These are phyloP conservation scores for Penicillium steckii DNA, from an alignment of 495 filamentous ascomycete species.

Conservation along the genomic window DNA sequence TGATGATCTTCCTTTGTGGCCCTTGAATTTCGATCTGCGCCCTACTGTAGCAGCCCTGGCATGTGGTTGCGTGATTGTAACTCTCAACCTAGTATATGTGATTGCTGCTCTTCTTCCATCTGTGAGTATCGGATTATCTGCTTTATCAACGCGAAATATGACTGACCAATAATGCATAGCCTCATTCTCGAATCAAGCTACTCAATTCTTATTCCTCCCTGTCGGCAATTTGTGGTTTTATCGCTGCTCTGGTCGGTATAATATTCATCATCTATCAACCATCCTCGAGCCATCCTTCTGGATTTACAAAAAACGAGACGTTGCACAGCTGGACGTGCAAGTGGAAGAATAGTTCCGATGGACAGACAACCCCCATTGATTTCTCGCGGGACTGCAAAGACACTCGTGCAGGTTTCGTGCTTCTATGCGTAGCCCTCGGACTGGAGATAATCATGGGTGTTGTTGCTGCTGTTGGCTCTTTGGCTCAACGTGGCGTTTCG, in stretches of 20 bases:
- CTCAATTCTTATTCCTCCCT: conserved; percentile 40
- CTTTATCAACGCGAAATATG: not conserved
- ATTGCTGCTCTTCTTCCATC: conserved; percentile 42
- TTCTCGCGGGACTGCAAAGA: conserved; percentile 46
- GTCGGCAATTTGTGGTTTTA: conserved; percentile 35
- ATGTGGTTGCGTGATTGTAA: conserved; percentile 42
- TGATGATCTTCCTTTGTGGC: conserved; percentile 49
- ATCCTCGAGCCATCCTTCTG: conserved; percentile 34
- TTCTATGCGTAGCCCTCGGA: conserved; percentile 42
- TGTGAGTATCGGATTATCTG: conserved; percentile 25
- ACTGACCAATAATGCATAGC: conserved; percentile 21
- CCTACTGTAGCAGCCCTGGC: conserved; percentile 43
- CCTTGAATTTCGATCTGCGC: conserved; percentile 46
- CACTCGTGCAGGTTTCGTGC: conserved; percentile 37
- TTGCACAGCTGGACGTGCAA: conserved; percentile 55
- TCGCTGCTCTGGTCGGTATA: conserved; percentile 39
- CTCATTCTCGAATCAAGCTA: conserved; percentile 33
- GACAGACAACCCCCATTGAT: conserved; percentile 24
- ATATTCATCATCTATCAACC: conserved; percentile 45
- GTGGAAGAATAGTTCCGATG: conserved; percentile 27
- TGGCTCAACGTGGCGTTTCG: conserved; percentile 38
- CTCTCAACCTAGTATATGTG: conserved; percentile 42
- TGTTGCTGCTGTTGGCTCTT: conserved; percentile 36
- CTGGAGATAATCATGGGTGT: conserved; percentile 46
- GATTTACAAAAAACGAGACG: conserved; percentile 42